phyloP scores from a whole-genome alignment of 495 filamentous ascomycete genomes.

The Polyplosphaeria fusca region DNA sequence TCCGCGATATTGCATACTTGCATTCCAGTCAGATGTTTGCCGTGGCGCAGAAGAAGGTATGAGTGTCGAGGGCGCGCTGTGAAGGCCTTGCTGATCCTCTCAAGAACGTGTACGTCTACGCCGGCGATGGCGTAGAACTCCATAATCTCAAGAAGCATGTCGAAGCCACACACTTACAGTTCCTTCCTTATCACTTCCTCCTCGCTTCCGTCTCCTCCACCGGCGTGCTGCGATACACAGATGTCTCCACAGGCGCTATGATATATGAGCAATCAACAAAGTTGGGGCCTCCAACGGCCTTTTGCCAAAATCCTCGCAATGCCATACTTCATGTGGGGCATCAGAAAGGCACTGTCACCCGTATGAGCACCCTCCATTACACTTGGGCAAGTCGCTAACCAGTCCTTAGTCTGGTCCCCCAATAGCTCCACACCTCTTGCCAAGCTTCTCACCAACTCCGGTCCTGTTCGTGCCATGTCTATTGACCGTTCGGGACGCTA shows the following conservation, averaged over 20 bases:
- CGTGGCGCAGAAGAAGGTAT: constrained; percentile 98
- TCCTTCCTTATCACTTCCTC: constrained; percentile 93
- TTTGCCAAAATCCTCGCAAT: constrained; percentile 85
- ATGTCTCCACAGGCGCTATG: constrained; percentile 86
- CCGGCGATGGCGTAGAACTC: constrained; percentile 79
- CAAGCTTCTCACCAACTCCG: constrained; percentile 89
- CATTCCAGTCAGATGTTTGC: constrained; percentile 97
- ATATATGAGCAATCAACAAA: constrained; percentile 80
- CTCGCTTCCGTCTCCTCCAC: constrained; percentile 73
- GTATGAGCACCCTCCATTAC: too few species aligned
- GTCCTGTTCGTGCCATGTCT: constrained; percentile 83
- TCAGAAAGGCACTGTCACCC: constrained; percentile 88
- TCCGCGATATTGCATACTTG: constrained; percentile 85
- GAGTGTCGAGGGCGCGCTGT: too few species aligned
- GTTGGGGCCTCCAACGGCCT: constrained; percentile 75
- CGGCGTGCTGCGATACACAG: constrained; percentile 60
- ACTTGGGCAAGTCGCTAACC: too few species aligned
- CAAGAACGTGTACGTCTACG: constrained; percentile 94
- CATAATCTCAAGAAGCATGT: constrained; percentile 86
- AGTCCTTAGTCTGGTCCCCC: constrained; percentile 98
- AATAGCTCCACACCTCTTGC: constrained; percentile 82
- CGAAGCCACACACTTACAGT: constrained; percentile 93
- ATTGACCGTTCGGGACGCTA: constrained; percentile 88
- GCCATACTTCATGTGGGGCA: constrained; percentile 88
- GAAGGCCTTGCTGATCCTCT: too few species aligned